Conservation (phyloP, 2,329 filamentous ascomycete genomes). For the Tetracladium maxilliforme region DNA sequence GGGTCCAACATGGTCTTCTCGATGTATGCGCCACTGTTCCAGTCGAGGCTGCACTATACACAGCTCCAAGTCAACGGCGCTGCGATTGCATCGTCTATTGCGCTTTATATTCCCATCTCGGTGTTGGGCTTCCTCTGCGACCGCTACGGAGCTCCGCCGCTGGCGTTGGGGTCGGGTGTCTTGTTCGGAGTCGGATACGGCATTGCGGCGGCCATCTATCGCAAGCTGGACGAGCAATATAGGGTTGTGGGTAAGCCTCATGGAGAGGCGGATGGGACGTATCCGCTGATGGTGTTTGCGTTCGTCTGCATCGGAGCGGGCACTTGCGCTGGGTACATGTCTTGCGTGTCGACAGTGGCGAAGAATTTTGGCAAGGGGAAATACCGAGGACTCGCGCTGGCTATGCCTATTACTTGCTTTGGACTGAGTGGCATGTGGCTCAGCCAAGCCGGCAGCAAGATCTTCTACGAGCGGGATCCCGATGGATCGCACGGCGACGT, state of each 20-base stretch:
- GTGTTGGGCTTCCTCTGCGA: constrained; percentile 86
- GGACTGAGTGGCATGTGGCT: constrained; percentile 93
- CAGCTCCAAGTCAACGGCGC: constrained; percentile 89
- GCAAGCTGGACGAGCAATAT: constrained; percentile 31
- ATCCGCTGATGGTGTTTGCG: constrained; percentile 71
- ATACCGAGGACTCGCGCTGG: constrained; percentile 77
- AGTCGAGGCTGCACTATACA: constrained; percentile 71
- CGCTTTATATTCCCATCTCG: constrained; percentile 85
- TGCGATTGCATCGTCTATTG: constrained; percentile 72
- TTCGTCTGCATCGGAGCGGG: constrained; percentile 74
- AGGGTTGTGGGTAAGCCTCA: constrained; percentile 21
- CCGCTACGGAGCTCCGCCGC: constrained; percentile 63
- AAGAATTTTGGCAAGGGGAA: constrained; percentile 94
- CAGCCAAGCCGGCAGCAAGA: constrained; percentile 68
- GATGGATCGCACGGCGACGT: constrained; percentile 50
- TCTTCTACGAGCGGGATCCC: constrained; percentile 55
- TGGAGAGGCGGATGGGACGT: constrained; percentile 32
- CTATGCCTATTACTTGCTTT: constrained; percentile 82
- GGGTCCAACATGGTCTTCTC: constrained; percentile 90
- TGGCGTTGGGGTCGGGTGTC: constrained; percentile 56
- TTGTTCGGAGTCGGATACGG: constrained; percentile 74
- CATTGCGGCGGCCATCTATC: constrained; percentile 67
- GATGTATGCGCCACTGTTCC: constrained; percentile 82
- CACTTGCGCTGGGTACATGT: constrained; percentile 80
- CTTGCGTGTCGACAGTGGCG: constrained; percentile 84